phyloP scores from a whole-genome alignment of 2,329 filamentous ascomycete species.

The Sporothrix euskadiensis region DNA sequence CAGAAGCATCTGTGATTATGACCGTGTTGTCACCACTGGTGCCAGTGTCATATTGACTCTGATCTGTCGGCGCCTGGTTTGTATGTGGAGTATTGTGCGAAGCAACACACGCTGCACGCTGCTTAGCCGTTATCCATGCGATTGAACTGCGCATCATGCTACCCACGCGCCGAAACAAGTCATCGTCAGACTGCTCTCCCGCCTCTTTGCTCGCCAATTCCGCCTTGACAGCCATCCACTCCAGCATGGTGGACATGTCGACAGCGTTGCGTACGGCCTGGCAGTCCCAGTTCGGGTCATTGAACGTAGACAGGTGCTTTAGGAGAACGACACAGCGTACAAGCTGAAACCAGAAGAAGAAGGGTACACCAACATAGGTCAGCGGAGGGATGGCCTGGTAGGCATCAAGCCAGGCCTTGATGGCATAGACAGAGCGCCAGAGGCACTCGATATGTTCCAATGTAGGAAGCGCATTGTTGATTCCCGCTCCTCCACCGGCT shows the following conservation, averaged over 20 bases:
- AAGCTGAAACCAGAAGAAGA: conserved; percentile 44
- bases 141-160: conserved; percentile 5
- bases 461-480: conserved; percentile 31
- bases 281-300: conserved; percentile 44
- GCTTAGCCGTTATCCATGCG: background rate
- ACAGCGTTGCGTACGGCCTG: conserved; percentile 40
- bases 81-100: background rate
- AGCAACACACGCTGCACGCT: background rate
- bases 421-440: conserved; percentile 40
- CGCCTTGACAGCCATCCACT: conserved; percentile 38
- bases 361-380: conserved; percentile 38
- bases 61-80: background rate
- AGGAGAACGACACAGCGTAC: conserved; percentile 41
- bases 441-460: conserved; percentile 40
- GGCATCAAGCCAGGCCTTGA: conserved; percentile 40
- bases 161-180: conserved; percentile 39
- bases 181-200: conserved; percentile 38
- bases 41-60: background rate
- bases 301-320: conserved; percentile 42
- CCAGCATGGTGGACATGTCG: conserved; percentile 38
- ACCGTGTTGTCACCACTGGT: background rate
- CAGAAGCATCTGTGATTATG: background rate
- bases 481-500: background rate
- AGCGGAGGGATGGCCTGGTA: conserved; percentile 38
- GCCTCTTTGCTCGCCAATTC: conserved; percentile 36